These are phyloP conservation scores for Jaapia argillacea DNA, from an alignment of 768 basidiomycete species.

Conservation along the genomic window DNA sequence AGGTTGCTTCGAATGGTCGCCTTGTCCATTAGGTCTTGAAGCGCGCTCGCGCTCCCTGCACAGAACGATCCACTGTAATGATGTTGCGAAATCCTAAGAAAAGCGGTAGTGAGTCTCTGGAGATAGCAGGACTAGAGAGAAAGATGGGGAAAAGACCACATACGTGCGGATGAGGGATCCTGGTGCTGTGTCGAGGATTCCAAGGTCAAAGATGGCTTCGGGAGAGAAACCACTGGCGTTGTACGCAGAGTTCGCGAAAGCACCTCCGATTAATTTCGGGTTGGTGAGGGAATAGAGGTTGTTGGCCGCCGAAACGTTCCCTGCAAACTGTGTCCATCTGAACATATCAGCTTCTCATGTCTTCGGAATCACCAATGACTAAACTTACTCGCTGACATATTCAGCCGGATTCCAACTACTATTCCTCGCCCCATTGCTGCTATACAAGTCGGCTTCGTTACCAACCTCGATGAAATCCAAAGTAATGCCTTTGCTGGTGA, in stretches of 20 bases:
- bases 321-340: slow-evolving; percentile 46
- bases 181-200: slow-evolving; percentile 35
- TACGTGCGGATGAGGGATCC: slow-evolving; percentile 46
- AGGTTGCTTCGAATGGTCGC: slow-evolving; percentile 46
- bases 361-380: not conserved
- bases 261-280: slow-evolving; percentile 36
- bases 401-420: slow-evolving; percentile 28
- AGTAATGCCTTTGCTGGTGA: slow-evolving; percentile 30
- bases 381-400: slow-evolving; percentile 40
- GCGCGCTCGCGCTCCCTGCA: slow-evolving; percentile 36
- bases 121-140: slow-evolving; percentile 3
- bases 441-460: slow-evolving; percentile 52
- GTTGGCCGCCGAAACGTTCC: slow-evolving; percentile 32
- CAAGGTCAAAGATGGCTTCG: slow-evolving; percentile 42
- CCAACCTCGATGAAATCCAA: slow-evolving; percentile 54
- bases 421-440: slow-evolving; percentile 31
- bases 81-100: slow-evolving; percentile 43
- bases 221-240: slow-evolving; percentile 41
- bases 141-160: slow-evolving; percentile 11
- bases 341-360: slow-evolving; percentile 1
- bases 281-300: slow-evolving; percentile 26
- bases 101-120: slow-evolving; percentile 1
- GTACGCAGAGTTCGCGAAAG: slow-evolving; percentile 42
- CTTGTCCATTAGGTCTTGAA: slow-evolving; percentile 63
- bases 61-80: slow-evolving; percentile 54